A percentile compares a stretch with the other conserved stretches of the same genome.
These are phyloP conservation scores for Magnusiomyces ingens DNA, from an alignment of 1,139 yeast genomes.

Conservation along the genomic window DNA sequence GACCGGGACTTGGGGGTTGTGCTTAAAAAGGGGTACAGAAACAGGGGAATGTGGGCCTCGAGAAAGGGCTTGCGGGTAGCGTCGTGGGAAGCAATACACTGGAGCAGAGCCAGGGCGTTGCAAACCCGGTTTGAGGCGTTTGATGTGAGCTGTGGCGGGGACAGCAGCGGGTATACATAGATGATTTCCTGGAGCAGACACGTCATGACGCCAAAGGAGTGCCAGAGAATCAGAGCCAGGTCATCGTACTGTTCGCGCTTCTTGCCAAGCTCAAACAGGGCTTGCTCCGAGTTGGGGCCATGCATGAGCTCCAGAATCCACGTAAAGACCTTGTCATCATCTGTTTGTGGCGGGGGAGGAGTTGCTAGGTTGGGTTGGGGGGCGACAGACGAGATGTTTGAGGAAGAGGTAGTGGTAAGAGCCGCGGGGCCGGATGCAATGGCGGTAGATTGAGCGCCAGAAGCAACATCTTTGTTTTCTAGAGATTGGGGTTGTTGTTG, in stretches of 20 bases:
- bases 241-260: constrained; percentile 94
- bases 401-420: neutral
- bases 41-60: constrained; percentile 86
- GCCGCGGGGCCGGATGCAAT: neutral
- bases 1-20: constrained; percentile 89
- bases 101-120: constrained; percentile 87
- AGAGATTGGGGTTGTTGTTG: neutral
- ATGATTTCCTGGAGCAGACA: constrained; percentile 83
- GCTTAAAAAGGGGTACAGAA: constrained; percentile 86
- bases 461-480: no score
- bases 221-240: constrained; percentile 88
- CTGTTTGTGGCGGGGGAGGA: constrained; percentile 51
- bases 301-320: constrained; percentile 88
- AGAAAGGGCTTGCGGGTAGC: constrained; percentile 81
- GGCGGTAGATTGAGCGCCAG: neutral
- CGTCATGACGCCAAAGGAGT: constrained; percentile 95
- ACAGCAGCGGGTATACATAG: constrained; percentile 78
- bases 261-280: constrained; percentile 83
- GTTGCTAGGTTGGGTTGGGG: no score
- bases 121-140: constrained; percentile 91
- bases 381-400: neutral
- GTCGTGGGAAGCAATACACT: constrained; percentile 93
- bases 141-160: constrained; percentile 81
- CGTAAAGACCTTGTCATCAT: constrained; percentile 79
- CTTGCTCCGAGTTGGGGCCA: constrained; percentile 89